Evolutionary conservation across 768 basidiomycete genomes (phyloP).

Genomic region (Cystofilobasidium capitatum): DNA sequence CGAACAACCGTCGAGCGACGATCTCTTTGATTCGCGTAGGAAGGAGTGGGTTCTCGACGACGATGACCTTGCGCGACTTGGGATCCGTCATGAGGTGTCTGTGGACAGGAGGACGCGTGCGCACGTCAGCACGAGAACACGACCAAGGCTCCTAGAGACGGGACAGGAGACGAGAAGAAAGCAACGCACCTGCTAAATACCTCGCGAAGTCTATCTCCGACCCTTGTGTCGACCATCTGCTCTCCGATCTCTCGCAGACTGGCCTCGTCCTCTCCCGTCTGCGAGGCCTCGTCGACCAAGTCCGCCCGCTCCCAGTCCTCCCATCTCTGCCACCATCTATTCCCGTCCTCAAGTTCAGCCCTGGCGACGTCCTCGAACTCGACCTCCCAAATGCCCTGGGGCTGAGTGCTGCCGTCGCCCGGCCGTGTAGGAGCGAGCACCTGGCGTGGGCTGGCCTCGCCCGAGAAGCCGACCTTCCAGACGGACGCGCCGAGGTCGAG

Average conservation of each 20-base stretch:
- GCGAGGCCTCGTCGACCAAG: constrained; percentile 34
- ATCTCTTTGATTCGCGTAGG: constrained; percentile 80
- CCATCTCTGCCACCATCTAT: neutral
- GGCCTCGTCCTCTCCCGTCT: constrained; percentile 28
- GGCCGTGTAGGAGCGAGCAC: constrained; percentile 47
- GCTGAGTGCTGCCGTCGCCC: neutral
- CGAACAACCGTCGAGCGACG: constrained; percentile 75
- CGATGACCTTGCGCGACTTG: constrained; percentile 84
- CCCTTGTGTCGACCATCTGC: constrained; percentile 58
- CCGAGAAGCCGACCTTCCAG: constrained; percentile 98
- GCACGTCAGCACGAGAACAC: neutral
- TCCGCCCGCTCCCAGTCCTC: constrained; percentile 37
- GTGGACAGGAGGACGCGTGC: neutral
- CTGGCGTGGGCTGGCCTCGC: constrained; percentile 80
- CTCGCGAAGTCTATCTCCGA: constrained; percentile 61
- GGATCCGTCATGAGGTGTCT: constrained; percentile 90
- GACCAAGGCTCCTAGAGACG: neutral
- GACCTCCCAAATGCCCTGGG: constrained; percentile 12
- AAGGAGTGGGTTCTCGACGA: constrained; percentile 80
- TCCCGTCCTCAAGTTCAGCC: neutral
- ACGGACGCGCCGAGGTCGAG: constrained; percentile 87
- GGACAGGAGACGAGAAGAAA: neutral
- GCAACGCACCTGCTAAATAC: constrained; percentile 68
- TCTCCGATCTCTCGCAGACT: constrained; percentile 45
- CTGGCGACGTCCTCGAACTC: constrained; percentile 19